Base-by-base conservation (phyloP, 2,329 filamentous ascomycete genomes). In the Bipolaris oryzae region DNA sequence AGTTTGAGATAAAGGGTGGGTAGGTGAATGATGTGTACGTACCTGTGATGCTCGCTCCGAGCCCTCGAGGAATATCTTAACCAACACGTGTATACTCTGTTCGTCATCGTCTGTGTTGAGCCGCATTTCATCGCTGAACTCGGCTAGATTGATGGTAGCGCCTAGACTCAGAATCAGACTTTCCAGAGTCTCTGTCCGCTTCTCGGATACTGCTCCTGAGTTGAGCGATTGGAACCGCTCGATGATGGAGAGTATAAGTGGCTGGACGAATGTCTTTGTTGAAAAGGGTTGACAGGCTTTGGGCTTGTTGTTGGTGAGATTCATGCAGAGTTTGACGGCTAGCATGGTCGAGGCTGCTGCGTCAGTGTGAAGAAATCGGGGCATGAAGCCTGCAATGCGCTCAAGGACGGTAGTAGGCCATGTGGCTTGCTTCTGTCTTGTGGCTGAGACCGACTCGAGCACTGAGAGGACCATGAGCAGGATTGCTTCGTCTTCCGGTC, bases 71-170 rank as follows among this genome's bases (percentile, higher is more conserved):
- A 92, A 96, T 9, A 89, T 78, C 37, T 77, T 76, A 31, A 90
- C 80, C 34, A 96, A 80, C 47, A 77, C 77, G 46, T 87, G 82
- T 34, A 92, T 76, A 7, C 85, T 79, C 68, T 73, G 77, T 55
- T 71, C 75, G 52, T 71, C 75, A 52, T 71, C 75, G 54, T 64
- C 58, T 0, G 72, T 63, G 16, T 71, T 68, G 4, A 57, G 44
- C 56, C 76, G 69, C 52, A 89, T 88, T 20, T 81, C 74, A 15
- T 86, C 80, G 68, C 87, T 92, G 70, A 91, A 88, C 73, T 96
- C 92, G 7, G 91, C 85, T 52, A 97, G 84, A 69, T 97, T 97
- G 74, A 96, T 96, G 76, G 94, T 85, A 20, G 91, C 86, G 0
- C 92, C 93, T 37, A 96, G 80, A 50, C 90, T 84, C 39, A 97